phyloP scores from a whole-genome alignment of 2,329 filamentous ascomycete species.

The Aspergillus pseudotamarii region DNA sequence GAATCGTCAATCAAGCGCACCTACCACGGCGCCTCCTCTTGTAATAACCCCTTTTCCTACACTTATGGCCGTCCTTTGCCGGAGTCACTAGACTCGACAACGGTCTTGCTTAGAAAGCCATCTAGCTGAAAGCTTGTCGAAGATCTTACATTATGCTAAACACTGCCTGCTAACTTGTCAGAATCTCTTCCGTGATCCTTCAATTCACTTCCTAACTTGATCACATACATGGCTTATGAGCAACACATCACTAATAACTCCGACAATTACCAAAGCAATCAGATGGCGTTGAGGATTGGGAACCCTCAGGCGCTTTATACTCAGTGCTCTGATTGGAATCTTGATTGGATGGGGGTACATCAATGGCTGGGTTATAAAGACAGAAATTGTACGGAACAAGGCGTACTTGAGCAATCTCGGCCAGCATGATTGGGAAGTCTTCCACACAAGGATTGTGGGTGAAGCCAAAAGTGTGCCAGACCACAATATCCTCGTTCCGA shows the following conservation, averaged over 20 bases:
- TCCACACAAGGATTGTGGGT: conserved; percentile 67
- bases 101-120: too few relatives aligned
- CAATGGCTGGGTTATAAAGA: conserved; percentile 52
- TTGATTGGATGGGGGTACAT: conserved; percentile 47
- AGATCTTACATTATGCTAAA: too few relatives aligned
- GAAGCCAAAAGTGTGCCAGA: conserved; percentile 52
- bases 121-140: too few relatives aligned
- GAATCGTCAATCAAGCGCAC: neutral
- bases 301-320: neutral
- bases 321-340: conserved; percentile 37
- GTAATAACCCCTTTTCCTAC: neutral
- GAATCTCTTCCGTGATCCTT: too few relatives aligned
- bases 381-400: conserved; percentile 56
- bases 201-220: too few relatives aligned
- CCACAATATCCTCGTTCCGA: conserved; percentile 33
- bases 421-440: conserved; percentile 70
- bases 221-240: neutral
- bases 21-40: neutral
- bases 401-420: conserved; percentile 54
- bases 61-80: too few relatives aligned
- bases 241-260: neutral
- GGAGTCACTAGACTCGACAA: too few relatives aligned
- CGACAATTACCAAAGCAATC: neutral
- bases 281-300: neutral
- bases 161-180: too few relatives aligned